Conservation (phyloP, 495 filamentous ascomycete species). For the Aspergillus olivimuriae region DNA sequence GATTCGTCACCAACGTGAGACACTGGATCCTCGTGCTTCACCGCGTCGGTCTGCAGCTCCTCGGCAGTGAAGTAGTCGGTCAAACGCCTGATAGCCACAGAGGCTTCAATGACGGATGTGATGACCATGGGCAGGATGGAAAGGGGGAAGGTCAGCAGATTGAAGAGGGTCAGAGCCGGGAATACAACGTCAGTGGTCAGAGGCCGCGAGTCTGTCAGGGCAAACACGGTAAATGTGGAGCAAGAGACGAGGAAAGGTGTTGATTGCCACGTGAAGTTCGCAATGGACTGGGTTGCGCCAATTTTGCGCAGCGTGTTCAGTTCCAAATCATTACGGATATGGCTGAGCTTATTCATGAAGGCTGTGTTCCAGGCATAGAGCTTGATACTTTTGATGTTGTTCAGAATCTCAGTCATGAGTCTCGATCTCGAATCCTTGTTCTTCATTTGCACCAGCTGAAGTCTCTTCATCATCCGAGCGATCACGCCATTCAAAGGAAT, state of each 20-base stretch:
- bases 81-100: constrained; percentile 80
- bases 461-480: constrained; percentile 83
- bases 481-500: constrained; percentile 94
- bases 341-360: constrained; percentile 95
- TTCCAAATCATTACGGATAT: constrained; percentile 91
- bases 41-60: constrained; percentile 82
- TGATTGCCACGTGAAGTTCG: constrained; percentile 99
- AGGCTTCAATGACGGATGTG: constrained; percentile 92
- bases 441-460: constrained; percentile 97
- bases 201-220: constrained; percentile 70
- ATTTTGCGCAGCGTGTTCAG: constrained; percentile 94
- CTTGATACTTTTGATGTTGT: constrained; percentile 99
- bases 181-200: constrained; percentile 95
- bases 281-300: constrained; percentile 84
- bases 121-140: constrained; percentile 97
- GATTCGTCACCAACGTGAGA: constrained; percentile 75
- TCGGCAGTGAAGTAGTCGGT: constrained; percentile 82
- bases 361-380: constrained; percentile 95
- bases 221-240: constrained; percentile 92
- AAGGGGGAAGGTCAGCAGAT: constrained; percentile 90
- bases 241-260: constrained; percentile 98
- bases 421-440: constrained; percentile 95
- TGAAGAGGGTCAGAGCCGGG: constrained; percentile 87
- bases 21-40: constrained; percentile 59
- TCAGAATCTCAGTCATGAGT: constrained; percentile 94